A percentile compares a stretch with the other conserved stretches of the same genome.
phyloP scores from a whole-genome alignment of 108 stramenopile species.

The Seminavis robusta region DNA sequence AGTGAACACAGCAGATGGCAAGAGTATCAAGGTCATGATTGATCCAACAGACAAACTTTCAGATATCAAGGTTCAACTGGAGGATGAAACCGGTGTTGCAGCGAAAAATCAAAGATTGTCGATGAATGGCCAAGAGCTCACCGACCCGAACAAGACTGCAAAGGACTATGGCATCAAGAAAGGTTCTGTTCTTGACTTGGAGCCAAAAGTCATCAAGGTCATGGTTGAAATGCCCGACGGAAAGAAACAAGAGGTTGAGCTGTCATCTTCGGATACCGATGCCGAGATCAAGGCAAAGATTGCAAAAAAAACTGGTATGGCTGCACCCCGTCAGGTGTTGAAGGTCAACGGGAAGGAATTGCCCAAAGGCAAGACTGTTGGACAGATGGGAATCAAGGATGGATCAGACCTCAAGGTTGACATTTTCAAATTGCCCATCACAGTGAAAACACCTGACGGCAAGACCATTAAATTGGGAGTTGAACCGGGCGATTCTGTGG shows the following conservation, averaged over 20 bases:
- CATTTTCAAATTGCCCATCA: constrained; percentile 17
- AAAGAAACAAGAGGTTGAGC: no score
- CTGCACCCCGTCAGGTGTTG: background rate
- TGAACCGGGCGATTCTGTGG: constrained; percentile 7
- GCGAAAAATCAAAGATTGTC: constrained; percentile 4
- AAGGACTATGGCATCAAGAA: constrained; percentile 10
- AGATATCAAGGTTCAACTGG: constrained; percentile 7
- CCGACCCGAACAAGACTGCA: background rate
- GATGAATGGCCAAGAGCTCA: background rate
- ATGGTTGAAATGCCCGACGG: no score
- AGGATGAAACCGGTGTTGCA: constrained; percentile 13
- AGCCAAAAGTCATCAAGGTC: background rate
- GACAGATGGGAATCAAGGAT: constrained; percentile 7
- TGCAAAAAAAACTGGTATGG: no score
- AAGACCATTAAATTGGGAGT: constrained; percentile 5
- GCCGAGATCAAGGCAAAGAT: no score
- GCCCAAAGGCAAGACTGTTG: background rate
- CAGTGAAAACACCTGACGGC: constrained; percentile 12
- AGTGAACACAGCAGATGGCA: constrained; percentile 14
- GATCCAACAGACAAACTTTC: constrained; percentile 6
- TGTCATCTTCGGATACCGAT: no score
- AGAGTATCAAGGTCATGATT: background rate
- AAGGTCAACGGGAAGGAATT: background rate
- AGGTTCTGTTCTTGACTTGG: background rate
- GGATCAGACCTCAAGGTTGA: constrained; percentile 8